These are phyloP conservation scores for Rhizopogon vinicolor DNA, from an alignment of 768 basidiomycete genomes.

Conservation along the genomic window DNA sequence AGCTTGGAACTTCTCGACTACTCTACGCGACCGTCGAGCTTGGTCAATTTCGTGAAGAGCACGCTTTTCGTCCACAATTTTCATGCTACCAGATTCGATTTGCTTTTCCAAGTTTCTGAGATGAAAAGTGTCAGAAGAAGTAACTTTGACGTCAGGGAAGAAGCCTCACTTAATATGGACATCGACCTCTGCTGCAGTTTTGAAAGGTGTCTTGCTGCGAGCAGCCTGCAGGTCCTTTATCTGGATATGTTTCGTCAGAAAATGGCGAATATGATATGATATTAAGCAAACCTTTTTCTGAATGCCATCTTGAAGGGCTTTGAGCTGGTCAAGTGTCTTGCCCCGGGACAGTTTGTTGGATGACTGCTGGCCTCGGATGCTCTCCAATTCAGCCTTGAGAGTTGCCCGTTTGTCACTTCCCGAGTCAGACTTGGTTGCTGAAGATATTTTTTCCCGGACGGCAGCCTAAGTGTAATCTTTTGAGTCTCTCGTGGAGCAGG, in stretches of 20 bases:
- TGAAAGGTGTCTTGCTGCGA: slow-evolving; percentile 74
- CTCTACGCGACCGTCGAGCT: slow-evolving; percentile 63
- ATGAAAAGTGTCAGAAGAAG: slow-evolving; percentile 6
- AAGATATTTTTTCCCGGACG: slow-evolving; percentile 71
- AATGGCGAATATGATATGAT: not conserved
- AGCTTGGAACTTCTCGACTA: slow-evolving; percentile 76
- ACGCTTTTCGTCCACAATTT: slow-evolving; percentile 92
- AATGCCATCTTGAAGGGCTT: slow-evolving; percentile 69
- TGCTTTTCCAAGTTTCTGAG: slow-evolving; percentile 78
- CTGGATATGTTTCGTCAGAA: slow-evolving; percentile 32
- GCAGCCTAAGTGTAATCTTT: slow-evolving; percentile 41
- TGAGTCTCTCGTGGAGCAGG: not conserved
- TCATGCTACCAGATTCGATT: slow-evolving; percentile 89
- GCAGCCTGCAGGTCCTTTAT: slow-evolving; percentile 83
- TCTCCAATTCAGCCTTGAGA: slow-evolving; percentile 79
- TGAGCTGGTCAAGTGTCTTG: slow-evolving; percentile 77
- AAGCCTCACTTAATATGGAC: slow-evolving; percentile 71
- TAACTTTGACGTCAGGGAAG: not conserved
- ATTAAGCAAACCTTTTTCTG: slow-evolving; percentile 65
- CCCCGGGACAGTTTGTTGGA: slow-evolving; percentile 63
- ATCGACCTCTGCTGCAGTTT: slow-evolving; percentile 83
- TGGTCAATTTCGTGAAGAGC: slow-evolving; percentile 86
- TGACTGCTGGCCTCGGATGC: slow-evolving; percentile 75
- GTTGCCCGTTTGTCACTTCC: slow-evolving; percentile 67
- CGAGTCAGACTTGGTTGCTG: slow-evolving; percentile 53